phyloP scores from a whole-genome alignment of 352 stramenopile genomes.

The Globisporangium barbulae region DNA sequence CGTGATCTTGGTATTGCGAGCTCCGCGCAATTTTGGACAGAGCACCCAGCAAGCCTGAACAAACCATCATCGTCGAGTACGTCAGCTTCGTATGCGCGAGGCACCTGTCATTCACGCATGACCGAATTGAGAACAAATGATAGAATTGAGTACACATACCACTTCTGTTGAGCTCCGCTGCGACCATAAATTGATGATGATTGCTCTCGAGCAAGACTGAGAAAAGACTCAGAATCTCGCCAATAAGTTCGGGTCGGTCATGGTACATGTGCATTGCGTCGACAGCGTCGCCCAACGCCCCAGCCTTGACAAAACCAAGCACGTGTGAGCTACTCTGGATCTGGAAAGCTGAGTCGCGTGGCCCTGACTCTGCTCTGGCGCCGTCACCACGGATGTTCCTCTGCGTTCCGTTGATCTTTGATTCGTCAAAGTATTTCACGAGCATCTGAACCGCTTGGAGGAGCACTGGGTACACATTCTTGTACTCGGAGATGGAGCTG shows the following conservation, averaged over 20 bases:
- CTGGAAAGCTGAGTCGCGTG: background rate
- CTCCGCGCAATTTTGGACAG: background rate
- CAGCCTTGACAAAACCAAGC: slow-evolving; percentile 2
- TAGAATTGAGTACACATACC: background rate
- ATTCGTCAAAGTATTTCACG: slow-evolving; percentile 8
- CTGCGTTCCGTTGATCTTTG: background rate
- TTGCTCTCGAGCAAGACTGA: background rate
- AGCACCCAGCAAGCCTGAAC: background rate
- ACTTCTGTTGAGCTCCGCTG: background rate
- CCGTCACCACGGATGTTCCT: background rate
- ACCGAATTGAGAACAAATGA: background rate
- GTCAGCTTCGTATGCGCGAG: background rate
- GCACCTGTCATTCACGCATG: no score
- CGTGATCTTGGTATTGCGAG: slow-evolving; percentile 3
- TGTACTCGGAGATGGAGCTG: slow-evolving; percentile 27
- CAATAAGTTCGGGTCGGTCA: slow-evolving; percentile 7
- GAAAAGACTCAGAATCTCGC: background rate
- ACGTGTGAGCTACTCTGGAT: background rate
- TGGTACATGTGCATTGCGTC: slow-evolving; percentile 4
- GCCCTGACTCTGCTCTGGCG: background rate
- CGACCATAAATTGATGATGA: background rate
- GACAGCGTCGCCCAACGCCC: background rate
- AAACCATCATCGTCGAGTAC: background rate
- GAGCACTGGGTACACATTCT: slow-evolving; percentile 30
- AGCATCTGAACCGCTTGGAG: slow-evolving; percentile 27